A percentile compares a stretch with the other conserved stretches of the same genome.
Conservation (phyloP, 2,329 filamentous ascomycete genomes). For the Paraphoma chrysanthemicola region DNA sequence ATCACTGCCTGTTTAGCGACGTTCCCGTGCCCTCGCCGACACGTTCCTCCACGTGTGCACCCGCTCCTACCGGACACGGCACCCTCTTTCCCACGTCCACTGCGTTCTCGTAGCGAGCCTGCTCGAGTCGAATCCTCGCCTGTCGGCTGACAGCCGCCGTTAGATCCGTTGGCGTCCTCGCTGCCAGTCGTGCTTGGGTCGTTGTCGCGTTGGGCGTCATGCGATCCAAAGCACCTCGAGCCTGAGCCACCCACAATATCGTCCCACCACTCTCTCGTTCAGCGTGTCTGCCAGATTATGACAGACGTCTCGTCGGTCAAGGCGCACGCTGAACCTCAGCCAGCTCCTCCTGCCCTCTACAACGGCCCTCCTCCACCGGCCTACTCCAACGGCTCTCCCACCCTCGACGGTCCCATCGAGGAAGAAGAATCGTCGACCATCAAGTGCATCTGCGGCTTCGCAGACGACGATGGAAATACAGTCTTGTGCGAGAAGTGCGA, state of each 20-base stretch:
- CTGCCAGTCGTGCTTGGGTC: constrained; percentile 33
- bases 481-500: constrained; percentile 96
- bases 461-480: constrained; percentile 96
- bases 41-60: constrained; percentile 20
- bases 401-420: constrained; percentile 53
- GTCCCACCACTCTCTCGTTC: constrained; percentile 18
- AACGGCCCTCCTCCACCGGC: constrained; percentile 38
- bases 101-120: constrained; percentile 12
- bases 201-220: constrained; percentile 50
- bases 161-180: constrained; percentile 31
- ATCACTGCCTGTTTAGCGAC: constrained; percentile 21
- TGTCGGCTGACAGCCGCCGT: constrained; percentile 27
- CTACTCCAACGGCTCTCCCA: constrained; percentile 45
- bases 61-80: constrained; percentile 33
- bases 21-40: constrained; percentile 29
- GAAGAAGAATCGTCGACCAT: constrained; percentile 90
- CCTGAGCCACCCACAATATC: constrained; percentile 43
- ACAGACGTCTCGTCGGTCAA: constrained; percentile 51
- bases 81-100: constrained; percentile 33
- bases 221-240: constrained; percentile 48
- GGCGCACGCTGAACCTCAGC: constrained; percentile 53
- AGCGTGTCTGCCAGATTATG: constrained; percentile 48
- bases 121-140: constrained; percentile 12
- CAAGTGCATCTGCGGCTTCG: constrained; percentile 94
- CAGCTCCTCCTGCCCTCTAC: constrained; percentile 44